These are phyloP conservation scores for Luvunga scandens DNA, from an alignment of 345 rosid species.

Conservation along the genomic window DNA sequence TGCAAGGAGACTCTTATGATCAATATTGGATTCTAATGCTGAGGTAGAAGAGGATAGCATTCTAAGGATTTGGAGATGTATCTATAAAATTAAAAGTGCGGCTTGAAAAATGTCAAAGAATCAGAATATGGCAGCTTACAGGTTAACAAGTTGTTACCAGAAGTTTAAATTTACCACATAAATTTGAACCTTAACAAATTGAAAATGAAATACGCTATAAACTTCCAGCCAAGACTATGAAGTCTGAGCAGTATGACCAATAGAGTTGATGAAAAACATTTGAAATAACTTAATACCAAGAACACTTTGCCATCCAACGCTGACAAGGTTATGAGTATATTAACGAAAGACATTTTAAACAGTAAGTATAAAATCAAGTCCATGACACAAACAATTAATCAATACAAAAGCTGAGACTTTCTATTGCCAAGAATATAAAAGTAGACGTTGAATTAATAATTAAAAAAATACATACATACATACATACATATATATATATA, in stretches of 20 bases:
- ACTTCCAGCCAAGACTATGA: background rate
- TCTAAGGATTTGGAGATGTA: background rate
- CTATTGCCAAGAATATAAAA: background rate
- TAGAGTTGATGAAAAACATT: background rate
- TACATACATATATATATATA: too few relatives aligned
- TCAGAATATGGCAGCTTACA: background rate
- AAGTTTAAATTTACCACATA: background rate
- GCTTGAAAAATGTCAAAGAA: background rate
- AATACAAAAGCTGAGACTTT: background rate
- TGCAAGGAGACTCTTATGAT: slow-evolving; percentile 4
- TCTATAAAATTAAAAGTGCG: background rate
- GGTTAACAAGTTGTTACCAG: slow-evolving; percentile 1
- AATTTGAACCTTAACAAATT: background rate
- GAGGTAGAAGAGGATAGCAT: background rate
- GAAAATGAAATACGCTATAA: background rate
- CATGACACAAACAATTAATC: background rate
- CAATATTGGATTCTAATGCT: background rate
- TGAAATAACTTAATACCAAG: background rate
- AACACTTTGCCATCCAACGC: background rate
- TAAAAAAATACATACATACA: too few relatives aligned
- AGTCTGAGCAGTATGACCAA: background rate
- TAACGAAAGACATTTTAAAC: background rate
- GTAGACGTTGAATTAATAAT: background rate
- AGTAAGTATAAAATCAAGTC: background rate
- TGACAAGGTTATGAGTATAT: background rate